Percentiles rank a stretch among this genome's conserved stretches.
phyloP scores from a whole-genome alignment of 164 flowering plant species.

The Berberis thunbergii region DNA sequence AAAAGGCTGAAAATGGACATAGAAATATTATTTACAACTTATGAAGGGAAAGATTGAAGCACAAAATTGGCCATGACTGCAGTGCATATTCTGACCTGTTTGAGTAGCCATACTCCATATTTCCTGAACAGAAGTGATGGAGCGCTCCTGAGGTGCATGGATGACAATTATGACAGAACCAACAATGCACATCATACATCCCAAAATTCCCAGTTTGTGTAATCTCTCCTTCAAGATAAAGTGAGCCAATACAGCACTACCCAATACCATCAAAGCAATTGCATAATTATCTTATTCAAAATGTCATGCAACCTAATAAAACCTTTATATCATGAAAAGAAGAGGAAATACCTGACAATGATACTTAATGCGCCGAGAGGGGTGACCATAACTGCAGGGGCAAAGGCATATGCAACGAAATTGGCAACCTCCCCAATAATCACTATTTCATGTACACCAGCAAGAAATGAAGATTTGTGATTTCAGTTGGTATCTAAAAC shows the following conservation, averaged over 20 bases:
- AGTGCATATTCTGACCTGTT: conserved; percentile 28
- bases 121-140: conserved; percentile 64
- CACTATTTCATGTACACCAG: conserved; percentile 36
- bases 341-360: conserved; percentile 50
- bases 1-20: conserved; percentile 47
- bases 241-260: conserved; percentile 80
- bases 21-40: not conserved
- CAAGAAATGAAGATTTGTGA: conserved; percentile 14
- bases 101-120: conserved; percentile 83
- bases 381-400: conserved; percentile 90
- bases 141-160: conserved; percentile 79
- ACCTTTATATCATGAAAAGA: not conserved
- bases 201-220: conserved; percentile 53
- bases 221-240: conserved; percentile 69
- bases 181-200: conserved; percentile 76
- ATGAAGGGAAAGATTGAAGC: not conserved
- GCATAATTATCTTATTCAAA: not conserved
- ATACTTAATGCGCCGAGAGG: conserved; percentile 88
- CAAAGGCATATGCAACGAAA: conserved; percentile 83
- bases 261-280: not conserved
- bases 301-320: no score
- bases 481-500: conserved; percentile 13
- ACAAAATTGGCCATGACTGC: not conserved
- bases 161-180: conserved; percentile 73
- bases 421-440: conserved; percentile 82